Conservation (phyloP, 805 yeast genomes). For the Candida sonorensis region DNA sequence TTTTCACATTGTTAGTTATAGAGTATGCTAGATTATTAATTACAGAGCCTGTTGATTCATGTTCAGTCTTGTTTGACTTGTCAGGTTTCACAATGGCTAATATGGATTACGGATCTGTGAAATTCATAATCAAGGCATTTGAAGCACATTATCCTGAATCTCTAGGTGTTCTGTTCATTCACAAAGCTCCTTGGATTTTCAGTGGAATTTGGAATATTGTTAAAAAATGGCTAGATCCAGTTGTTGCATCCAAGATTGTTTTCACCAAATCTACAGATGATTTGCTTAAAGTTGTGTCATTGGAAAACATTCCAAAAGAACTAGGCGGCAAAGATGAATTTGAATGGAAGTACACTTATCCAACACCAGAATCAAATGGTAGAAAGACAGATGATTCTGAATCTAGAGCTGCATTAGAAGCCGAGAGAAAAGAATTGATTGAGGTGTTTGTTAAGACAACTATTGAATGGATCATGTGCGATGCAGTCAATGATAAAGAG, state of each 20-base stretch:
- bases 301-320: slow-evolving; percentile 54
- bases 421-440: slow-evolving; percentile 49
- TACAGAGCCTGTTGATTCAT: slow-evolving; percentile 70
- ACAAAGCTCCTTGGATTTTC: slow-evolving; percentile 96
- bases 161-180: slow-evolving; percentile 75
- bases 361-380: slow-evolving; percentile 53
- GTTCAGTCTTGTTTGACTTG: slow-evolving; percentile 80
- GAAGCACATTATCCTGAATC: slow-evolving; percentile 97
- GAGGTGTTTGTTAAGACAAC: slow-evolving; percentile 58
- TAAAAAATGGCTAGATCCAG: slow-evolving; percentile 94
- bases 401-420: slow-evolving; percentile 33
- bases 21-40: slow-evolving; percentile 77
- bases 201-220: slow-evolving; percentile 91
- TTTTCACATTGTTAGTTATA: slow-evolving; percentile 67
- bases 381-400: slow-evolving; percentile 37
- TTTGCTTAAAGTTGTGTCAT: slow-evolving; percentile 53
- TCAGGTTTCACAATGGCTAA: slow-evolving; percentile 81
- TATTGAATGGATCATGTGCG: slow-evolving; percentile 68
- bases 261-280: slow-evolving; percentile 73
- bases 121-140: slow-evolving; percentile 80
- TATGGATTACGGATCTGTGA: slow-evolving; percentile 90
- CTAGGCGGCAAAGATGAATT: slow-evolving; percentile 68
- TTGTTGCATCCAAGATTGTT: slow-evolving; percentile 83
- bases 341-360: slow-evolving; percentile 54
- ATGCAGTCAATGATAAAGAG: slow-evolving; percentile 39